phyloP scores from a whole-genome alignment of 768 basidiomycete species.

The Lactarius sp. region DNA sequence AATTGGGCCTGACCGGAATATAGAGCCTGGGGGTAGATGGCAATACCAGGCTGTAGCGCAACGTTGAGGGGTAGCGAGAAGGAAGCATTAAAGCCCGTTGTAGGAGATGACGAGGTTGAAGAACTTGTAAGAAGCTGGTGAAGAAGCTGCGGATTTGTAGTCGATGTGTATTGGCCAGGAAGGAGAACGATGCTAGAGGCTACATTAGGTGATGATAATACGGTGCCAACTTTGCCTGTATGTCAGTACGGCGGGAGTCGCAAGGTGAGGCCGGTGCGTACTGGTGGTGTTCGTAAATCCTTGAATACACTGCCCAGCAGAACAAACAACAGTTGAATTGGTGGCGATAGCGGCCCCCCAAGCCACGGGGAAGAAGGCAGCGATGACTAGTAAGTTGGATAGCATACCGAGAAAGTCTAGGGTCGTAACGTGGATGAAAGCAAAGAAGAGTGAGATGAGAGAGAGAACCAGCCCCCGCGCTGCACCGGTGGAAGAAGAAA shows the following conservation, averaged over 20 bases:
- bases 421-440: constrained; percentile 9
- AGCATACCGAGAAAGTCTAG: constrained; percentile 12
- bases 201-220: constrained; percentile 50
- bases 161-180: constrained; percentile 70
- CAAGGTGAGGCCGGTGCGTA: constrained; percentile 37
- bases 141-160: constrained; percentile 67
- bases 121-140: constrained; percentile 63
- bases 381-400: constrained; percentile 11
- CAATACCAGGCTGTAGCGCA: constrained; percentile 60
- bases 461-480: constrained; percentile 13
- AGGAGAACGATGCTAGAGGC: constrained; percentile 57
- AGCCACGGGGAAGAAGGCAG: background rate
- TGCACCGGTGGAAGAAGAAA: background rate
- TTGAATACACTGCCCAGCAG: constrained; percentile 86
- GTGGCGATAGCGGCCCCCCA: background rate
- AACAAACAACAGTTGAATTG: constrained; percentile 60
- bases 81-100: constrained; percentile 61
- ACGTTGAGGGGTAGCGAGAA: constrained; percentile 64
- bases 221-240: constrained; percentile 57
- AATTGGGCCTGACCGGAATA: constrained; percentile 66
- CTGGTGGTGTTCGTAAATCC: constrained; percentile 68
- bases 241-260: background rate
- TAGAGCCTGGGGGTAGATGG: constrained; percentile 53
- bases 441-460: background rate
- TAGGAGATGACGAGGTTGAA: constrained; percentile 52